Evolutionary conservation across 768 basidiomycete species (phyloP).

Genomic region (Lactifluus volemus): DNA sequence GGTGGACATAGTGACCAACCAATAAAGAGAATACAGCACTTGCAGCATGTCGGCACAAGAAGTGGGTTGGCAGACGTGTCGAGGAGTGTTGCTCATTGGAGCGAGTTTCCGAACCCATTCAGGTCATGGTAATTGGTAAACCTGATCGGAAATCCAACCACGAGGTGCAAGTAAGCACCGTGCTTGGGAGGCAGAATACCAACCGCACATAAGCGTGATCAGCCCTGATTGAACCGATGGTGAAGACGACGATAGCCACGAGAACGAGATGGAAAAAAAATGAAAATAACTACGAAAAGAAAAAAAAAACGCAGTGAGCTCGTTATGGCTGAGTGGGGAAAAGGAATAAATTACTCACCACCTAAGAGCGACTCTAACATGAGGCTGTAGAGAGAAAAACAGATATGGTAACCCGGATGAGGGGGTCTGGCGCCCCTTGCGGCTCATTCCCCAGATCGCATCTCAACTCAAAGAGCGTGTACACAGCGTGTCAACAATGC

Average conservation of each 20-base stretch:
- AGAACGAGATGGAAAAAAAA: background rate
- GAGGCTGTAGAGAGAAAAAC: slow-evolving; percentile 15
- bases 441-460: slow-evolving; percentile 48
- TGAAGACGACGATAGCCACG: background rate
- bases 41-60: slow-evolving; percentile 63
- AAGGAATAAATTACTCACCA: slow-evolving; percentile 19
- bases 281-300: slow-evolving; percentile 9
- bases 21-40: slow-evolving; percentile 63
- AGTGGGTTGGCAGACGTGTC: slow-evolving; percentile 51
- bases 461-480: slow-evolving; percentile 56
- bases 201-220: slow-evolving; percentile 22
- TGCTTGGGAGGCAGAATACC: slow-evolving; percentile 23
- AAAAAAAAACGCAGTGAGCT: slow-evolving; percentile 15
- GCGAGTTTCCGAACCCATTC: slow-evolving; percentile 50
- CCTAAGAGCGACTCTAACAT: slow-evolving; percentile 16
- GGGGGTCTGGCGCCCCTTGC: slow-evolving; percentile 41
- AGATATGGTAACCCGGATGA: slow-evolving; percentile 32
- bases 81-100: slow-evolving; percentile 61
- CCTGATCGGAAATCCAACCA: slow-evolving; percentile 59
- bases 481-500: slow-evolving; percentile 51
- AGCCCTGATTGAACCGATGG: slow-evolving; percentile 20
- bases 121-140: slow-evolving; percentile 47
- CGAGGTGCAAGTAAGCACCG: slow-evolving; percentile 48
- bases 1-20: slow-evolving; percentile 68
- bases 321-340: slow-evolving; percentile 17